phyloP scores from a whole-genome alignment of 2,329 filamentous ascomycete genomes.

The Ramularia endophylla region DNA sequence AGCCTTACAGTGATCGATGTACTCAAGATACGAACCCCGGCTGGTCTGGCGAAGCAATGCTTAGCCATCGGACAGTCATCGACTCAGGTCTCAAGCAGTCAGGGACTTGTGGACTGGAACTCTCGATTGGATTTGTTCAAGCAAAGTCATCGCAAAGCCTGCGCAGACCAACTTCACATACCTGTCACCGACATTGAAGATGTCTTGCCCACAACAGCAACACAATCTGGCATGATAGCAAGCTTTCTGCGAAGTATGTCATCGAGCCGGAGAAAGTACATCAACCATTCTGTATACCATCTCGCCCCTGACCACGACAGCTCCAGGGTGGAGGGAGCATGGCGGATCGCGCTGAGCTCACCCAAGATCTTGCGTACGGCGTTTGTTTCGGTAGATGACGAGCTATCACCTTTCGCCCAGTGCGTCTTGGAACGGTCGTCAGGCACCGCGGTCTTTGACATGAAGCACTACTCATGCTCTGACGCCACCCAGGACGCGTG shows the following conservation, averaged over 20 bases:
- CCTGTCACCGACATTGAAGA: slow-evolving; percentile 23
- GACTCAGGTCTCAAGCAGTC: no score
- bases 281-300: slow-evolving; percentile 55
- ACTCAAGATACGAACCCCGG: slow-evolving; percentile 4
- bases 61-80: not conserved
- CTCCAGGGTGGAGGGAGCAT: slow-evolving; percentile 2
- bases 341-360: slow-evolving; percentile 1
- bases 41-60: slow-evolving; percentile 5
- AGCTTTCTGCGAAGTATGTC: slow-evolving; percentile 52
- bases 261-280: slow-evolving; percentile 14
- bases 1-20: slow-evolving; percentile 6
- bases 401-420: slow-evolving; percentile 11
- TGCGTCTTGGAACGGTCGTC: slow-evolving; percentile 1
- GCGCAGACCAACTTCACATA: not conserved
- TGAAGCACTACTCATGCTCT: not conserved
- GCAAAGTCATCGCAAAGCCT: slow-evolving; percentile 1
- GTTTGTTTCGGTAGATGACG: slow-evolving; percentile 7
- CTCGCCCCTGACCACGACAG: not conserved
- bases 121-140: slow-evolving; percentile 5
- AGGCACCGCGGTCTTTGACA: not conserved
- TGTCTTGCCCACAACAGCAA: slow-evolving; percentile 58
- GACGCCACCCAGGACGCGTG: not conserved
- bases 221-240: slow-evolving; percentile 75
- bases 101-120: not conserved
- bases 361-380: not conserved